phyloP scores from a whole-genome alignment of 768 basidiomycete species.

The Termitomyces sp. region DNA sequence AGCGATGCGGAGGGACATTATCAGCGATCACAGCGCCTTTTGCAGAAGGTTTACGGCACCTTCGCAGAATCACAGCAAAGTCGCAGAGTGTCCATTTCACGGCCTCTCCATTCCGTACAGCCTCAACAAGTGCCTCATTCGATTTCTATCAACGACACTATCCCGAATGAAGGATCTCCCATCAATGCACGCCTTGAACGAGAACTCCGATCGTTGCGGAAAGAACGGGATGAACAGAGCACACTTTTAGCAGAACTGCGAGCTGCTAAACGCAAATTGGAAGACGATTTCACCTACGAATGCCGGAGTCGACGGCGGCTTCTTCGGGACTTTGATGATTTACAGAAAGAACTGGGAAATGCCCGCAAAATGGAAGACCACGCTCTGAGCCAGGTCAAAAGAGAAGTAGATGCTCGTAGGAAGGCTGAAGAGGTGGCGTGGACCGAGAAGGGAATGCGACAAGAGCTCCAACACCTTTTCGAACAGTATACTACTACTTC shows the following conservation, averaged over 20 bases:
- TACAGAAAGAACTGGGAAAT: conserved; percentile 28
- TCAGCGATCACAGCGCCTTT: conserved; percentile 37
- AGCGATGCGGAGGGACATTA: conserved; percentile 32
- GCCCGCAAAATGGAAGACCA: conserved; percentile 28
- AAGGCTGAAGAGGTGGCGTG: conserved; percentile 59
- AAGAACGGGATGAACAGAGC: conserved; percentile 27
- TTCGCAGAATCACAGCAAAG: neutral
- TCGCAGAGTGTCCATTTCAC: conserved; percentile 1
- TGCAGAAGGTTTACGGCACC: conserved; percentile 47
- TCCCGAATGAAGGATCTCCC: neutral
- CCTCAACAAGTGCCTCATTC: neutral
- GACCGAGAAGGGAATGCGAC: conserved; percentile 24
- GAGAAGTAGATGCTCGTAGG: conserved; percentile 60
- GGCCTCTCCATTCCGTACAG: neutral
- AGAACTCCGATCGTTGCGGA: conserved; percentile 37
- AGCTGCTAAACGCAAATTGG: conserved; percentile 40
- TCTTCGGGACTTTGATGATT: conserved; percentile 29
- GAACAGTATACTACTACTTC: conserved; percentile 11
- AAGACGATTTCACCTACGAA: conserved; percentile 35
- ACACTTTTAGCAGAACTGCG: conserved; percentile 30
- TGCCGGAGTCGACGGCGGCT: conserved; percentile 33
- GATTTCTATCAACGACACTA: neutral
- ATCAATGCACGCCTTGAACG: conserved; percentile 23
- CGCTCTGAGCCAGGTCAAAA: conserved; percentile 25
- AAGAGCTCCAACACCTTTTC: conserved; percentile 13